These are phyloP conservation scores for Coemansia brasiliensis DNA, from an alignment of 192 early-diverging fungal genomes.

Conservation along the genomic window DNA sequence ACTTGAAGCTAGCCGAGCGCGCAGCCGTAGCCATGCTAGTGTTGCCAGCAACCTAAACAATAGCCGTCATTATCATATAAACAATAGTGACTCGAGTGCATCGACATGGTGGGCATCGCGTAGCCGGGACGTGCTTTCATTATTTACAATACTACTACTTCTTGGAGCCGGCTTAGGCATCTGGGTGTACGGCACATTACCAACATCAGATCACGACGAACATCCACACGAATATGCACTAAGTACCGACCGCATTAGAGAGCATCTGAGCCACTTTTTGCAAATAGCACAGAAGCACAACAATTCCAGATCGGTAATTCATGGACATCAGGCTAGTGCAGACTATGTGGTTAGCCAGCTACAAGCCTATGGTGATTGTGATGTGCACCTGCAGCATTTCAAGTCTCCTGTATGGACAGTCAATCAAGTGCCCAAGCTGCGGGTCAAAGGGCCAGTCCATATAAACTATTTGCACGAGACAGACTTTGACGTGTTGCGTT, in stretches of 20 bases:
- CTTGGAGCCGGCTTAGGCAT: slow-evolving; percentile 38
- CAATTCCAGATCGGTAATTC: slow-evolving; percentile 46
- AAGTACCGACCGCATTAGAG: slow-evolving; percentile 29
- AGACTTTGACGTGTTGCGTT: slow-evolving; percentile 57
- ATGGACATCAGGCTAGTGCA: slow-evolving; percentile 45
- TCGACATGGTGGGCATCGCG: slow-evolving; percentile 26
- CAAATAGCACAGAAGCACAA: slow-evolving; percentile 40
- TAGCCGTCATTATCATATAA: neutral
- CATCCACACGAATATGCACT: slow-evolving; percentile 50
- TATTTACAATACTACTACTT: slow-evolving; percentile 34
- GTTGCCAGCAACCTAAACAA: no score
- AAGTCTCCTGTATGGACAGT: slow-evolving; percentile 48
- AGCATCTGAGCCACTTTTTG: slow-evolving; percentile 31
- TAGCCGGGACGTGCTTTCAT: slow-evolving; percentile 28
- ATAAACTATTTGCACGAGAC: slow-evolving; percentile 39
- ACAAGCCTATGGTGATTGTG: slow-evolving; percentile 26
- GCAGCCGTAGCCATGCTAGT: no score
- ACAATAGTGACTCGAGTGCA: neutral
- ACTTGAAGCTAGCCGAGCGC: neutral
- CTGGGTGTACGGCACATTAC: slow-evolving; percentile 51
- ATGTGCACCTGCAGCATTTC: slow-evolving; percentile 42
- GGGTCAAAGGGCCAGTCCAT: slow-evolving; percentile 9
- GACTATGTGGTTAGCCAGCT: slow-evolving; percentile 40
- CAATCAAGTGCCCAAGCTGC: slow-evolving; percentile 10
- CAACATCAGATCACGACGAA: slow-evolving; percentile 40